Base-by-base conservation (phyloP, 306 rosid species). In the Quercus mongolica region DNA sequence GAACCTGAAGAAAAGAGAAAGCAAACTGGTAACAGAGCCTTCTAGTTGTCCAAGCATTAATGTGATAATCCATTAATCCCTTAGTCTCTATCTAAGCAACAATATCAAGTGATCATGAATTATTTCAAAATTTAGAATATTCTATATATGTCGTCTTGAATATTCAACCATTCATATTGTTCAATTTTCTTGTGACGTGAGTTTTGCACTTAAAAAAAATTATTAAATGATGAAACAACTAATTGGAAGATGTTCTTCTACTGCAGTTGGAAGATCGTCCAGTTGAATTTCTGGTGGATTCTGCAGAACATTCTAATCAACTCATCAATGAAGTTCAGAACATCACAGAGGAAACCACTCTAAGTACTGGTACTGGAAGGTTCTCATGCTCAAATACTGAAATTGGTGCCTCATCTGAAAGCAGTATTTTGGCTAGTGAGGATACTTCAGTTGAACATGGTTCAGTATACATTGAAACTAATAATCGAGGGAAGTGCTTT, bases 181-280 rank as follows among this genome's bases (percentile, higher is more conserved):
- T 8, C 5, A 17, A 30, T 17, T 23, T 44, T 21, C 41, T n/a
- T 68, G 71, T 51, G 25, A 54, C 23, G 59, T 57, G 23, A 59
- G 28, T 78, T 67, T 52, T 65, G 44, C 26, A 15, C 23, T 56
- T 26, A 5, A 52, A 44, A 3, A 35, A 41, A 41, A 2, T 8
- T 25, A 31, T 4, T 52, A 41, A 28, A 78, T 65, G 31, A 23
- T 46, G 74, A 26, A 12, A 19, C 30, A 13, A 12, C 75, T 79
- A 52, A 70, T 44, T 31, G 68, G 76, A 44, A 82, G 67, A 79
- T 75, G 28, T 86, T 75, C 72, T 78, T 82, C 74, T 59, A 63
- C 70, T 80, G 74, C 83, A 94, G 98, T 88, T 90, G 92, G 97
- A 94, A 83, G 91, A 84, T 61, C 85, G 65, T 76, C 75, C 88